Base-by-base conservation (phyloP, 345 rosid species). In the Turritis glabra region DNA sequence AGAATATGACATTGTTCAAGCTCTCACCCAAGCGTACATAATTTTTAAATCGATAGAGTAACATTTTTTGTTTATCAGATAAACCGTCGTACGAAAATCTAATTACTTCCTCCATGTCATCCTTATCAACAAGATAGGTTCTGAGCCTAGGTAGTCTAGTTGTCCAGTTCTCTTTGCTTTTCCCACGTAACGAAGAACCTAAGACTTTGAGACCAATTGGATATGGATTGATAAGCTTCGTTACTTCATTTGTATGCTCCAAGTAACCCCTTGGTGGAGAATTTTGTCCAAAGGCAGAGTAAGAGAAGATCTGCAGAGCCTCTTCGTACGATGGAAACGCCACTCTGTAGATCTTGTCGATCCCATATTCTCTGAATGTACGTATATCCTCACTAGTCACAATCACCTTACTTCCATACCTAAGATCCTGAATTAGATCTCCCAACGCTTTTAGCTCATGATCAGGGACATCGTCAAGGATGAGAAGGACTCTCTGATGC, bases 261-360 rank as follows among this genome's bases (percentile, higher is more conserved):
- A 58, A 3, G 17, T 58, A 71, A 32, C 57, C n/a, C 47, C 67
- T 71, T 47, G 75, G 75, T 46, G 75, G 67, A 48, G 54, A 71
- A 19, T 15, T 35, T 33, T 59, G 48, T 13, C 75, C 75, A 23
- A 71, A 71, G 1, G 74, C 74, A 10, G 57, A 58, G 67, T 71
- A 47, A 22, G 74, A 58, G 4, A 71, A 46, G 1, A 71, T 71
- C 1, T 71, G 33, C 1, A 9, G 23, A 69, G 44, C 74, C 17
- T 69, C 74, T 69, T 69, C 23, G 18, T 23, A 44, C 3, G 64
- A 55, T 19, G 73, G 73, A 1, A 8, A 69, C 14, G 23, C 22
- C 12, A 69, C 74, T 70, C 15, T 70, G 37, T 70, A 44, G 0
- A 22, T 70, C 35, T 58, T 47, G 1, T 70, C 2, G 25, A 70